phyloP scores from a whole-genome alignment of 2,329 filamentous ascomycete species.

The Aschersonia sp. region DNA sequence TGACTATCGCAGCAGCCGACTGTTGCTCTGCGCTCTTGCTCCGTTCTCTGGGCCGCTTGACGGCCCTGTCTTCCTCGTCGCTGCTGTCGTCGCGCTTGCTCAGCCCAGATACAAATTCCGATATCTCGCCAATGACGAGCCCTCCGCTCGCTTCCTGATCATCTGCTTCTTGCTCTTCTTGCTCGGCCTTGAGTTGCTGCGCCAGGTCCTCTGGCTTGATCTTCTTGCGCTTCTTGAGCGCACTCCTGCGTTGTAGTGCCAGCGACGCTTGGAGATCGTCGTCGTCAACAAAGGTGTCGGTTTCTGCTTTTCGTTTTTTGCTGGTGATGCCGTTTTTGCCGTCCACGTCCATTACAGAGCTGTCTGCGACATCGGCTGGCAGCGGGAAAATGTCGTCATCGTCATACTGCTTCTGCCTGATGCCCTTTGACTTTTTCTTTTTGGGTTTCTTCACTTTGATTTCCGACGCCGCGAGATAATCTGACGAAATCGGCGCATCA shows the following conservation, averaged over 20 bases:
- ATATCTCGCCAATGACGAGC: constrained; percentile 88
- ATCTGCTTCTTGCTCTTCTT: constrained; percentile 29
- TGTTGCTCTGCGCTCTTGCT: constrained; percentile 16
- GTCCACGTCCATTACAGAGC: constrained; percentile 64
- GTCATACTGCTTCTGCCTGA: constrained; percentile 52
- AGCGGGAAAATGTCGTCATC: constrained; percentile 44
- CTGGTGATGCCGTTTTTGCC: constrained; percentile 24
- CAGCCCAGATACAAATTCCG: constrained; percentile 82
- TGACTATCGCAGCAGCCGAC: constrained; percentile 5
- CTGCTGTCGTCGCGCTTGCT: constrained; percentile 40
- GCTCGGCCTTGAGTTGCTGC: constrained; percentile 57
- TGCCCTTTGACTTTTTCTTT: constrained; percentile 76
- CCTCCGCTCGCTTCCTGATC: constrained; percentile 29
- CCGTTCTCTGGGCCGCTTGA: constrained; percentile 16
- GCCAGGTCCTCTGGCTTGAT: constrained; percentile 76
- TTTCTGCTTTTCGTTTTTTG: constrained; percentile 50
- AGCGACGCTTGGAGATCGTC: constrained; percentile 82
- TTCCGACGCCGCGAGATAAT: constrained; percentile 76
- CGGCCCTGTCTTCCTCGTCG: constrained; percentile 39
- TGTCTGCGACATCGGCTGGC: constrained; percentile 21
- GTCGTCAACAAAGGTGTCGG: constrained; percentile 69
- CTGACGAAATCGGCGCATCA: constrained; percentile 39
- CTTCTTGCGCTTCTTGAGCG: constrained; percentile 85
- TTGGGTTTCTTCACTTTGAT: constrained; percentile 92
- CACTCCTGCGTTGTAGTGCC: constrained; percentile 65